Conservation (phyloP, 805 yeast genomes). For the Torulaspora indica region DNA sequence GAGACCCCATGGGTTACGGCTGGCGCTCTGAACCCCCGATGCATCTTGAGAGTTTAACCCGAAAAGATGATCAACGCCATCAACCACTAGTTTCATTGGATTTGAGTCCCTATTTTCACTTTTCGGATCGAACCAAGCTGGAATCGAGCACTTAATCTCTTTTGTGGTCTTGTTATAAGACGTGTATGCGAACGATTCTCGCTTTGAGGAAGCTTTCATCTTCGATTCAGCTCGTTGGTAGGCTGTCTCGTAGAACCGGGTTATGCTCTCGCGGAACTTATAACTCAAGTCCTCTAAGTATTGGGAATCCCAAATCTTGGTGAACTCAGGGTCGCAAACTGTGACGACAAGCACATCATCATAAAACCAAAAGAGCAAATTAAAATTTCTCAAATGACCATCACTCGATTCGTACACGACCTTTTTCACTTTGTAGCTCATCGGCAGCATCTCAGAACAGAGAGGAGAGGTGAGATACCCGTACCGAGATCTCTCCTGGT, state of each 20-base stretch:
- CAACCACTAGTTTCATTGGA: conserved; percentile 26
- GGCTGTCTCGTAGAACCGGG: conserved; percentile 19
- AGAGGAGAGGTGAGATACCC: conserved; percentile 34
- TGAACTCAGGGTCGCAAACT: conserved; percentile 25
- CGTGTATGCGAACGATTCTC: conserved; percentile 26
- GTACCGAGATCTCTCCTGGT: conserved; percentile 12
- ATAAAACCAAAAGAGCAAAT: conserved; percentile 32
- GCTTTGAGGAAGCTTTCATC: background rate
- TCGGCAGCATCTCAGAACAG: conserved; percentile 23
- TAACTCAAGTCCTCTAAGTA: conserved; percentile 29
- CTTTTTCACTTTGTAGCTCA: conserved; percentile 22
- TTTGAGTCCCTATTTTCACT: conserved; percentile 7
- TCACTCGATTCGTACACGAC: conserved; percentile 18
- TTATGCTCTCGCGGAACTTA: conserved; percentile 23
- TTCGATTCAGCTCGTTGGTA: conserved; percentile 1
- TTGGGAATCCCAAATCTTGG: conserved; percentile 28
- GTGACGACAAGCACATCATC: conserved; percentile 26
- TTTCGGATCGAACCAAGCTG: conserved; percentile 17
- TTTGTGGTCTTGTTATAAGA: conserved; percentile 14
- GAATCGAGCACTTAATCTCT: conserved; percentile 25
- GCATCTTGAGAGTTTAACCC: conserved; percentile 1
- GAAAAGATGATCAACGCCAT: conserved; percentile 26
- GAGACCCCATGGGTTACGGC: conserved; percentile 12
- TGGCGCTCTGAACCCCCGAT: background rate
- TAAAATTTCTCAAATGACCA: conserved; percentile 14